phyloP scores from a whole-genome alignment of 139 green algal genomes.

The Tetraselmis striata region DNA sequence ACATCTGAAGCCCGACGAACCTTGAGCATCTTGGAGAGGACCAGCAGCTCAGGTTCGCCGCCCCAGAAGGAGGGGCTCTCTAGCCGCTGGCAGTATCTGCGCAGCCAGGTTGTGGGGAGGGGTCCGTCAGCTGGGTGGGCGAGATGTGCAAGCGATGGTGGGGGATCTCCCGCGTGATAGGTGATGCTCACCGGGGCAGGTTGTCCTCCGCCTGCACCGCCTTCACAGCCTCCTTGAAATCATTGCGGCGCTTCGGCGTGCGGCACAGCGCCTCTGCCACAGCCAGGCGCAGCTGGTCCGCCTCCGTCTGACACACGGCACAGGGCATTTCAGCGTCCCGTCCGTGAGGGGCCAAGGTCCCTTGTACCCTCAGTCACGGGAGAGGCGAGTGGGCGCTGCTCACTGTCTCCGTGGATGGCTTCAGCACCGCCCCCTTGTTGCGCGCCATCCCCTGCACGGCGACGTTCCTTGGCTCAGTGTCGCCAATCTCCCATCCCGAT shows the following conservation, averaged over 20 bases:
- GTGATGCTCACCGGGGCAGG: no score
- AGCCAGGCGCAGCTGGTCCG: constrained; percentile 52
- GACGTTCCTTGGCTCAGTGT: no score
- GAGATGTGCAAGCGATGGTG: no score
- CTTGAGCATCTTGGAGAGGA: constrained; percentile 49
- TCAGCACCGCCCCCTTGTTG: constrained; percentile 39
- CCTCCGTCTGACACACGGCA: neutral
- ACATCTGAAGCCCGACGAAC: no score
- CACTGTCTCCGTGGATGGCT: constrained; percentile 21
- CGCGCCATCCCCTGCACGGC: constrained; percentile 39
- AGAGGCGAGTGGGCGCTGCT: neutral
- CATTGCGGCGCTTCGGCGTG: constrained; percentile 25
- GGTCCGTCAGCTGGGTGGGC: no score
- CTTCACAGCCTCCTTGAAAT: constrained; percentile 39
- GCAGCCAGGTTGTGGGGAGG: no score
- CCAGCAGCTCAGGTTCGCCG: constrained; percentile 58
- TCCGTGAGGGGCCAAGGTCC: no score
- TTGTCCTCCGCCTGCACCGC: constrained; percentile 32
- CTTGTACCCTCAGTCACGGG: no score
- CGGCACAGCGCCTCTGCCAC: constrained; percentile 52
- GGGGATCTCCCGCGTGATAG: no score
- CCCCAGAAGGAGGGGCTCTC: constrained; percentile 50
- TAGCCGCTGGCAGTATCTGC: constrained; percentile 55
- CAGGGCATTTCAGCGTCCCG: no score
- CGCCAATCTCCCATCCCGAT: no score